A percentile compares a stretch with the other conserved stretches of the same genome.
Conservation (phyloP, 768 basidiomycete species). For the Cyclocybe cylindracea region DNA sequence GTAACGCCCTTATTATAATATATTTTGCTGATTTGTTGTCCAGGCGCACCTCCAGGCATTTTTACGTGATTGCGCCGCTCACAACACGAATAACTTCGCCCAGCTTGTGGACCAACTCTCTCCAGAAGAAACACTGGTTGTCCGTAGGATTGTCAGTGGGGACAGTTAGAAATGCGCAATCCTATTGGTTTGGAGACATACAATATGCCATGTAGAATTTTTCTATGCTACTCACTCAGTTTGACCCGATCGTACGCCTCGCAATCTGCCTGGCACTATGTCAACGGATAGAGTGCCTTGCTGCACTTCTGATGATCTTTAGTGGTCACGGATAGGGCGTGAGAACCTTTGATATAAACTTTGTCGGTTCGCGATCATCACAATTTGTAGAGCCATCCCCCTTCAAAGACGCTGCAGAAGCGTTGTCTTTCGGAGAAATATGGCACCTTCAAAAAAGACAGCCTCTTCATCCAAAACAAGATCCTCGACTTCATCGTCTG, state of each 20-base stretch:
- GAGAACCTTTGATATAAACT: too few relatives aligned
- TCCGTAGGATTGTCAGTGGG: slow-evolving; percentile 46
- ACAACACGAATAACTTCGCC: slow-evolving; percentile 64
- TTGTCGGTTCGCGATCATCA: too few relatives aligned
- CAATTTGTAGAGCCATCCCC: too few relatives aligned
- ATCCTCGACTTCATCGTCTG: slow-evolving; percentile 48
- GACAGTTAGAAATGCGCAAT: slow-evolving; percentile 1
- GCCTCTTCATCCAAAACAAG: slow-evolving; percentile 38
- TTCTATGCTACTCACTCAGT: neutral
- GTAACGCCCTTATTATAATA: slow-evolving; percentile 8
- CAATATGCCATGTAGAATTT: slow-evolving; percentile 5
- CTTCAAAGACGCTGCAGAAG: too few relatives aligned
- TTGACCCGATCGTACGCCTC: neutral
- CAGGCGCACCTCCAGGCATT: slow-evolving; percentile 74
- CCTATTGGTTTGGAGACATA: neutral
- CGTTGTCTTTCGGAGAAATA: slow-evolving; percentile 12
- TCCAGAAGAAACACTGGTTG: slow-evolving; percentile 70
- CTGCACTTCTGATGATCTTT: too few relatives aligned
- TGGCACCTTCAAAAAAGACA: slow-evolving; percentile 44
- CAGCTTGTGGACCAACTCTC: slow-evolving; percentile 64
- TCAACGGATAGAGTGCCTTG: too few relatives aligned
- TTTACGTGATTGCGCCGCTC: slow-evolving; percentile 65
- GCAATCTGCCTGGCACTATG: too few relatives aligned
- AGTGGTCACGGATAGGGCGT: too few relatives aligned
- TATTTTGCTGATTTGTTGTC: neutral